Percentiles rank a stretch among this genome's conserved stretches.
phyloP scores from a whole-genome alignment of 2,329 filamentous ascomycete species.

The Pestalotiopsis fici region DNA sequence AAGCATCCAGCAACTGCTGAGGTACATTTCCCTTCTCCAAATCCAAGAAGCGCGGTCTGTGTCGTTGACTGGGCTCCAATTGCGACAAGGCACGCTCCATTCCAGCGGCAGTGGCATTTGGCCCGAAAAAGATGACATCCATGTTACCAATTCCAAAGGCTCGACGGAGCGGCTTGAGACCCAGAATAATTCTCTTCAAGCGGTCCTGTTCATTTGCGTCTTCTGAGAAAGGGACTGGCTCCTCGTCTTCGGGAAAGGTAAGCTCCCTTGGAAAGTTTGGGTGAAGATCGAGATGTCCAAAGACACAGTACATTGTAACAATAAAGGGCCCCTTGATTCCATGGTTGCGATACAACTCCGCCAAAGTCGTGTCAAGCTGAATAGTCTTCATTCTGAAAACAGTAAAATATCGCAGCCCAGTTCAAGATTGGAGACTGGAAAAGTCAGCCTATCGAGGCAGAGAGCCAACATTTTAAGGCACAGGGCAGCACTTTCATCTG shows the following conservation, averaged over 20 bases:
- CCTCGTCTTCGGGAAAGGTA: slow-evolving; percentile 22
- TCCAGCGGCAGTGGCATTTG: slow-evolving; percentile 16
- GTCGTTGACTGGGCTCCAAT: slow-evolving; percentile 18
- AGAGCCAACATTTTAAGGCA: background rate
- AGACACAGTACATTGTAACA: slow-evolving; percentile 24
- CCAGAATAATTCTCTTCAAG: slow-evolving; percentile 18
- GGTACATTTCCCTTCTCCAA: slow-evolving; percentile 11
- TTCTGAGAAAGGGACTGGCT: slow-evolving; percentile 19
- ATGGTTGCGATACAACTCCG: slow-evolving; percentile 20
- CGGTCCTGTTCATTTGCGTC: slow-evolving; percentile 16
- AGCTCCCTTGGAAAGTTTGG: slow-evolving; percentile 19
- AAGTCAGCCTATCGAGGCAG: background rate
- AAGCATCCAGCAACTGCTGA: slow-evolving; percentile 11
- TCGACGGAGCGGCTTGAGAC: slow-evolving; percentile 22
- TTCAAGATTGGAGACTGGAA: background rate
- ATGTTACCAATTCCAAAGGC: slow-evolving; percentile 21
- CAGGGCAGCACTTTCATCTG: background rate
- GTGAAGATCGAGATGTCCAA: slow-evolving; percentile 22
- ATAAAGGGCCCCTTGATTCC: slow-evolving; percentile 20
- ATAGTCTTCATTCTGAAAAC: background rate
- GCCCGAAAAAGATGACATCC: slow-evolving; percentile 21
- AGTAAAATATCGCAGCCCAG: background rate
- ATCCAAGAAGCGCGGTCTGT: slow-evolving; percentile 16
- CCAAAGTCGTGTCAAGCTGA: slow-evolving; percentile 21
- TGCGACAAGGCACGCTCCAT: slow-evolving; percentile 19